Evolutionary conservation across 805 yeast species (phyloP).

Genomic region (Danielia reshetovae): DNA sequence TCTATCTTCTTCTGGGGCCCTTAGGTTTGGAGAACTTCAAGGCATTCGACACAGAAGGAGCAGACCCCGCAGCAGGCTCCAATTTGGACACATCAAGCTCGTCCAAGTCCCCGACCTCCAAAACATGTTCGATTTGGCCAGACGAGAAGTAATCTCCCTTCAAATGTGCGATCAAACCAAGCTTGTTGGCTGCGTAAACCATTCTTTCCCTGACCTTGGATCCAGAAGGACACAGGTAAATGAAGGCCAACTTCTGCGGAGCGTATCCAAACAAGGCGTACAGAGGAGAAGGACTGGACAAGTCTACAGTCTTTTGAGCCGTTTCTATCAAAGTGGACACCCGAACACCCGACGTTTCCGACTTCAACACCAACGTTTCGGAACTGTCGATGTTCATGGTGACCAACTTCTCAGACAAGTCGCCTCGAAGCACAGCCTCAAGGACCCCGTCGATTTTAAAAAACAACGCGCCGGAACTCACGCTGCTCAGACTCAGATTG

Average conservation of each 20-base stretch:
- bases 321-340: slow-evolving; percentile 19
- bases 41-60: slow-evolving; percentile 10
- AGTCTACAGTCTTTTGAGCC: slow-evolving; percentile 19
- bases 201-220: slow-evolving; percentile 87
- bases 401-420: slow-evolving; percentile 29
- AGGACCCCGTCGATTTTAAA: slow-evolving; percentile 19
- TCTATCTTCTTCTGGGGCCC: slow-evolving; percentile 57
- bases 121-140: slow-evolving; percentile 37
- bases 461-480: slow-evolving; percentile 7
- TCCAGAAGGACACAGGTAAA: slow-evolving; percentile 87
- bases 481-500: too few relatives aligned
- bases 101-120: slow-evolving; percentile 71
- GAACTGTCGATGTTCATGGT: slow-evolving; percentile 48
- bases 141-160: slow-evolving; percentile 25
- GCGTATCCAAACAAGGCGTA: slow-evolving; percentile 52
- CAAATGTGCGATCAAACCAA: slow-evolving; percentile 53
- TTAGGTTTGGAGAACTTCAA: slow-evolving; percentile 55
- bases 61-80: slow-evolving; percentile 11
- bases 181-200: slow-evolving; percentile 83
- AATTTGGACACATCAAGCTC: slow-evolving; percentile 60
- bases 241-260: slow-evolving; percentile 46
- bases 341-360: slow-evolving; percentile 18
- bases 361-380: slow-evolving; percentile 38
- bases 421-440: slow-evolving; percentile 16
- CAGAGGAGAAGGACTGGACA: slow-evolving; percentile 43